Evolutionary conservation across 2,329 filamentous ascomycete species (phyloP).

Genomic region (Botrytis sinoallii): DNA sequence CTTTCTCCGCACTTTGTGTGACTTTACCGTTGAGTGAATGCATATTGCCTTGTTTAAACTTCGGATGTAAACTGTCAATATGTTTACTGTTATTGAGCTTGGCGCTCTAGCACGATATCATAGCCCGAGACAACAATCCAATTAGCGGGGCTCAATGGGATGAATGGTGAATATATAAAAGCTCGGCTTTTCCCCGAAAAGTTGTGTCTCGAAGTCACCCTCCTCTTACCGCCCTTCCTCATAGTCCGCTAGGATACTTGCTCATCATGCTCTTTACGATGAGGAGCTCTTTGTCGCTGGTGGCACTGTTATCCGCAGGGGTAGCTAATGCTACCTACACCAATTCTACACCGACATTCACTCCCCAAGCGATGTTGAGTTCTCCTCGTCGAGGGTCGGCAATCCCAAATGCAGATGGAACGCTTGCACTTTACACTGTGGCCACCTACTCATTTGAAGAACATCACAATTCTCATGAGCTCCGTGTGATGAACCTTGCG

Average conservation of each 20-base stretch:
- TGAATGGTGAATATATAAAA: slow-evolving; percentile 8
- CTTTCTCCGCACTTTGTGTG: slow-evolving; percentile 12
- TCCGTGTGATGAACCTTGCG: slow-evolving; percentile 59
- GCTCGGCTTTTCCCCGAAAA: background rate
- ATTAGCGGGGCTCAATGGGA: background rate
- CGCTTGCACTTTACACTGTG: slow-evolving; percentile 63
- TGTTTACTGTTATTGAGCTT: slow-evolving; percentile 4
- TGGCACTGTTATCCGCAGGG: slow-evolving; percentile 9
- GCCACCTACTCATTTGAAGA: slow-evolving; percentile 74
- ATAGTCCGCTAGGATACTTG: background rate
- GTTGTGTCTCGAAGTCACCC: background rate
- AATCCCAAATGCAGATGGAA: slow-evolving; percentile 64
- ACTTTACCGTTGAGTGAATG: background rate
- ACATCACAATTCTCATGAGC: slow-evolving; percentile 58
- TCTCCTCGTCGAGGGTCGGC: slow-evolving; percentile 68
- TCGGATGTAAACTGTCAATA: background rate
- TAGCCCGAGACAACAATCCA: slow-evolving; percentile 10
- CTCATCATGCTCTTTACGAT: slow-evolving; percentile 17
- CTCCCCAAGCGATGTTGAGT: slow-evolving; percentile 70
- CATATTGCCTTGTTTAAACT: background rate
- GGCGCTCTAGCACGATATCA: slow-evolving; percentile 9
- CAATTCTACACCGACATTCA: slow-evolving; percentile 46
- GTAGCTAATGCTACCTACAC: slow-evolving; percentile 18
- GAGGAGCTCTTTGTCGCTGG: slow-evolving; percentile 10
- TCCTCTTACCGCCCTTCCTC: background rate